Base-by-base conservation (phyloP, 495 filamentous ascomycete species). In the Aspergillus affinis region DNA sequence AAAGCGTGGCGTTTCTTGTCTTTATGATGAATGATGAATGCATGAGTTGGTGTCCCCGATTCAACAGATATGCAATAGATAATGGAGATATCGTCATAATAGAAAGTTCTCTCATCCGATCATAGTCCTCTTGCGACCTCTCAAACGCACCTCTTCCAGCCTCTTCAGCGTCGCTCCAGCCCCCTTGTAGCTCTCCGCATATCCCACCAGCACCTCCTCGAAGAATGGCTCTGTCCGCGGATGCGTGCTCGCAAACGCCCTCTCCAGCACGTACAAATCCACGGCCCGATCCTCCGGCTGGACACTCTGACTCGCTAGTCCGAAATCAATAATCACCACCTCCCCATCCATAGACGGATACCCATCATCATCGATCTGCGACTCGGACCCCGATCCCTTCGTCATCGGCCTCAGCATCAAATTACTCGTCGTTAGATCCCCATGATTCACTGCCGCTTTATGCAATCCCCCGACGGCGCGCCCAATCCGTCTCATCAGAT, bases 91-190 rank as follows among this genome's bases (percentile, higher is more conserved):
- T 26, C 21, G 12, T 27, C 17, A 52, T 7, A 27, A 27, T 45
- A 58, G 29, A 52, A 45, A 44, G 5, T 1, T 36, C 29, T 26
- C 48, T 63, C 79, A 95, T 53, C 94, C 94, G 64, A 98, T 63
- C 94, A 99, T 98, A 69, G 91, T 98, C 75, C 88, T 88, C 85
- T 99, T 99, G 70, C 94, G 81, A n/a, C 94, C 95, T 69, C 94
- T 84, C 88, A 96, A 84, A 75, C 94, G 85, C 51, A 99, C 94
- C 66, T 97, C 95, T 75, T 95, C 92, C 57, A 99, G 71, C 71
- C 86, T 91, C 72, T 82, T 88, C 66, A 94, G 75, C 27, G 90
- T 83, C 53, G 82, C 67, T 58, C 77, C 76, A 15, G 83, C 82
- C 7, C 81, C 85, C 72, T 81, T 83, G 60, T 82, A 83, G 59